These are phyloP conservation scores for Phyllostachys edulis DNA, from an alignment of 176 grass and related monocot genomes.

Conservation along the genomic window DNA sequence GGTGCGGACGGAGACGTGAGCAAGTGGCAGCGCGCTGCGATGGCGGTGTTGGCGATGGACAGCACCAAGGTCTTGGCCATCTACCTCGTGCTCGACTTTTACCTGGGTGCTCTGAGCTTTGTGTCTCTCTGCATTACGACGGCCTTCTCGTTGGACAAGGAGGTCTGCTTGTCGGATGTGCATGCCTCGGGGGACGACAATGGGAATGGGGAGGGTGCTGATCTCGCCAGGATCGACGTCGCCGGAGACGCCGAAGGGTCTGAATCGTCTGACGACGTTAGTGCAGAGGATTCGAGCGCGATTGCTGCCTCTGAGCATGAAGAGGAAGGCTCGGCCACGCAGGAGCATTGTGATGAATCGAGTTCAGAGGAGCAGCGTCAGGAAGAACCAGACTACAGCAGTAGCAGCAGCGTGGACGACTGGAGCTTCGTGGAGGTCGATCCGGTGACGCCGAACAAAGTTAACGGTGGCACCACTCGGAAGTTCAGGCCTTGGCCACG, in stretches of 20 bases:
- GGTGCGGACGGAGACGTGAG: background rate
- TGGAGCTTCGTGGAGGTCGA: slow-evolving; percentile 27
- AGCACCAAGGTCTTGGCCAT: background rate
- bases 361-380: slow-evolving; percentile 5
- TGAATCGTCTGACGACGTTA: background rate
- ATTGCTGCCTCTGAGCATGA: background rate
- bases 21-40: background rate
- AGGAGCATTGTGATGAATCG: background rate
- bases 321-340: background rate
- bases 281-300: background rate
- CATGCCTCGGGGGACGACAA: background rate
- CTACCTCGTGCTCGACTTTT: slow-evolving; percentile 11
- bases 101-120: background rate
- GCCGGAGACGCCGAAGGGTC: background rate
- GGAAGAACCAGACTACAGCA: background rate
- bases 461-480: background rate
- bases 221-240: too few species aligned
- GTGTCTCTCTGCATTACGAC: background rate
- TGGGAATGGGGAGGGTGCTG: background rate
- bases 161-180: background rate
- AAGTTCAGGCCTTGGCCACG: background rate
- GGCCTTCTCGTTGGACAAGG: background rate
- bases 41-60: slow-evolving; percentile 11
- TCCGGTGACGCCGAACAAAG: background rate
- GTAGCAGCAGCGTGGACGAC: background rate